phyloP scores from a whole-genome alignment of 1,139 yeast species.

The Geotrichum carabidarum region DNA sequence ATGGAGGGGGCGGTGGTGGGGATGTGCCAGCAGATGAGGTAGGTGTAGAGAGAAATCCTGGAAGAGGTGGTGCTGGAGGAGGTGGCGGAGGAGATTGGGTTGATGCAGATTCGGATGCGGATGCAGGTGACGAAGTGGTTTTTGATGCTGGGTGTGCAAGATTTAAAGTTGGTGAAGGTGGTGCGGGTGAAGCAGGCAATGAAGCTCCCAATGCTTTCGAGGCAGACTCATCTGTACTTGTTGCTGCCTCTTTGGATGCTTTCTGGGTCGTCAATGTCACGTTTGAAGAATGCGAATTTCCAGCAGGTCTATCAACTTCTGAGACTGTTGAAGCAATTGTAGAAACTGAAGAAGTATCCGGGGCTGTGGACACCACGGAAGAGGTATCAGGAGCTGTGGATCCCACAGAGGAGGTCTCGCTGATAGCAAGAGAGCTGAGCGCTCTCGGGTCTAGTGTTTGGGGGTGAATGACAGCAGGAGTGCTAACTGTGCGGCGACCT shows the following conservation, averaged over 20 bases:
- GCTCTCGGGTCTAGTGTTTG: not conserved
- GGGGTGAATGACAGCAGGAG: conserved; percentile 9
- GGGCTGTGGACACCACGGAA: not conserved
- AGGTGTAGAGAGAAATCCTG: conserved; percentile 22
- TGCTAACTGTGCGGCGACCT: conserved; percentile 17
- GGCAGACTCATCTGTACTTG: not conserved
- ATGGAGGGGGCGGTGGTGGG: conserved; percentile 23
- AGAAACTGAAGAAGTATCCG: not conserved
- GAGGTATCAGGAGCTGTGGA: not conserved
- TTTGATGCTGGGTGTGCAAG: conserved; percentile 38
- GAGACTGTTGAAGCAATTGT: not conserved
- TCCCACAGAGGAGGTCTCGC: not conserved
- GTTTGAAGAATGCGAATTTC: not conserved
- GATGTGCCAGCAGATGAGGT: conserved; percentile 29
- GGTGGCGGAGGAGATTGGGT: conserved; percentile 42
- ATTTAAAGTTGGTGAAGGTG: conserved; percentile 39
- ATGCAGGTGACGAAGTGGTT: not conserved
- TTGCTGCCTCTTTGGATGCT: not conserved
- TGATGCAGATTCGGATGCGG: conserved; percentile 27
- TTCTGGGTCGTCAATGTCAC: not conserved
- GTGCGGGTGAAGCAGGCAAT: conserved; percentile 34
- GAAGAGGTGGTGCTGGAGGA: conserved; percentile 38
- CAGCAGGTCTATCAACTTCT: not conserved
- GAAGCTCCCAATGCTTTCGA: no score
- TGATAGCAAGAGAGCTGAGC: not conserved